A percentile compares a stretch with the other conserved stretches of the same genome.
Evolutionary conservation across 495 filamentous ascomycete species (phyloP).

Genomic region (Penicillium flavigenum): DNA sequence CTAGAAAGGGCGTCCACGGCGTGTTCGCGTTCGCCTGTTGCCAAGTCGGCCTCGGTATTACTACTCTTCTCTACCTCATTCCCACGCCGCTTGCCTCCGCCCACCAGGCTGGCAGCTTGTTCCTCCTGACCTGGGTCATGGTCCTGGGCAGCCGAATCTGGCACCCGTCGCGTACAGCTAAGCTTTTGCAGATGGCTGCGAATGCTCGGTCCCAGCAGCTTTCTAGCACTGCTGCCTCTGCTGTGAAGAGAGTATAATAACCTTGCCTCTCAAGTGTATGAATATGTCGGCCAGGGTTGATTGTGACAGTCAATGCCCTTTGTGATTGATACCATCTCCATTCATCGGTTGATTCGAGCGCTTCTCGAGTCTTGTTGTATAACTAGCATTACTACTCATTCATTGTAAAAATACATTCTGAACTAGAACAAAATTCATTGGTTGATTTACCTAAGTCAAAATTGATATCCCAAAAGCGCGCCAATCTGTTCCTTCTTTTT

Average conservation of each 20-base stretch:
- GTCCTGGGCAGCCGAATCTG: conserved; percentile 67
- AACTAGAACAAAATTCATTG: conserved; percentile 1
- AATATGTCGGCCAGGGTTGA: conserved; percentile 18
- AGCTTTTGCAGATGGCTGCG: conserved; percentile 46
- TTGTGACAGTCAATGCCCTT: conserved; percentile 9
- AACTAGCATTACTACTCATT: conserved; percentile 8
- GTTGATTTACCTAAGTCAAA: not conserved
- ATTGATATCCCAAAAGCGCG: not conserved
- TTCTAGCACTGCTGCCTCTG: conserved; percentile 27
- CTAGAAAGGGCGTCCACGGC: conserved; percentile 70
- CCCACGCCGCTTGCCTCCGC: conserved; percentile 83
- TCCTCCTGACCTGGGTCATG: conserved; percentile 76
- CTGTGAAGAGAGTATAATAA: conserved; percentile 32
- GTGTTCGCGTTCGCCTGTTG: conserved; percentile 77
- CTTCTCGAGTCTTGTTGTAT: conserved; percentile 12
- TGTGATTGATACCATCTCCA: conserved; percentile 30
- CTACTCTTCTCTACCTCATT: conserved; percentile 88
- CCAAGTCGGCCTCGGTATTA: conserved; percentile 84
- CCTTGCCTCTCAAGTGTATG: conserved; percentile 13
- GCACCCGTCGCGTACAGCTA: conserved; percentile 52
- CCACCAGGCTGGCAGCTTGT: conserved; percentile 89
- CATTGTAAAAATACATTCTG: conserved; percentile 16
- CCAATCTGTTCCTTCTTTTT: not conserved
- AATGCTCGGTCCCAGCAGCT: conserved; percentile 38
- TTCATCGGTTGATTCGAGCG: conserved; percentile 17